Percentiles rank a stretch among this genome's conserved stretches.
phyloP scores from a whole-genome alignment of 352 stramenopile genomes.

The Thalassiosira exigua region DNA sequence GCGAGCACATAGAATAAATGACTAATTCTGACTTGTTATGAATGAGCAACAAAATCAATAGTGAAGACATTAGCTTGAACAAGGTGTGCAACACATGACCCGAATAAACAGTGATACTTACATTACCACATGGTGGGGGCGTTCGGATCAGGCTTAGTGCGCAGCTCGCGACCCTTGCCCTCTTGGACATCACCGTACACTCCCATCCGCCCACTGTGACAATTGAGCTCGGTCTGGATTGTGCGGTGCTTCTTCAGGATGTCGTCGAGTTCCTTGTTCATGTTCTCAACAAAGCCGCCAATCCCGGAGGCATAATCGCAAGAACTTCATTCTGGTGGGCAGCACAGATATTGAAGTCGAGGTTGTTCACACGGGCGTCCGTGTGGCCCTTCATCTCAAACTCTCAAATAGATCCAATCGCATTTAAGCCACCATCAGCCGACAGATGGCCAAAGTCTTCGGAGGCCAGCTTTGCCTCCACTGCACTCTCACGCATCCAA shows the following conservation, averaged over 20 bases:
- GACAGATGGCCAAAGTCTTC: constrained; percentile 22
- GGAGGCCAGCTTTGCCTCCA: too few relatives aligned
- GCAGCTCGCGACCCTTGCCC: constrained; percentile 8
- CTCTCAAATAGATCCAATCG: constrained; percentile 33
- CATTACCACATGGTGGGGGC: too few relatives aligned
- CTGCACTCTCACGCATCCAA: too few relatives aligned
- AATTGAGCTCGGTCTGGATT: constrained; percentile 14
- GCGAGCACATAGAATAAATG: too few relatives aligned
- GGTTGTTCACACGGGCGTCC: constrained; percentile 8
- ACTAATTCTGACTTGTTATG: neutral
- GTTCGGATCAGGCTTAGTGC: too few relatives aligned
- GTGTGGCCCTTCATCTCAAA: constrained; percentile 17
- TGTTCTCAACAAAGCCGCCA: constrained; percentile 20
- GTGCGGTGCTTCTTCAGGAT: constrained; percentile 32
- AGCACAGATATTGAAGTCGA: constrained; percentile 25
- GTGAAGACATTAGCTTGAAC: constrained; percentile 10
- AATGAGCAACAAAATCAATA: constrained; percentile 8
- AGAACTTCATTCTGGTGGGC: constrained; percentile 33
- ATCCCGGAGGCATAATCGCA: constrained; percentile 25
- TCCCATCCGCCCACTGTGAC: constrained; percentile 6
- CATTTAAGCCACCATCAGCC: constrained; percentile 40
- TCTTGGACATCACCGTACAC: constrained; percentile 10
- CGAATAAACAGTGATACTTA: too few relatives aligned
- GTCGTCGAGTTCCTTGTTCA: constrained; percentile 16
- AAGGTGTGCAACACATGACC: too few relatives aligned